phyloP scores from a whole-genome alignment of 352 stramenopile species.

The Globisporangium cystogenes region DNA sequence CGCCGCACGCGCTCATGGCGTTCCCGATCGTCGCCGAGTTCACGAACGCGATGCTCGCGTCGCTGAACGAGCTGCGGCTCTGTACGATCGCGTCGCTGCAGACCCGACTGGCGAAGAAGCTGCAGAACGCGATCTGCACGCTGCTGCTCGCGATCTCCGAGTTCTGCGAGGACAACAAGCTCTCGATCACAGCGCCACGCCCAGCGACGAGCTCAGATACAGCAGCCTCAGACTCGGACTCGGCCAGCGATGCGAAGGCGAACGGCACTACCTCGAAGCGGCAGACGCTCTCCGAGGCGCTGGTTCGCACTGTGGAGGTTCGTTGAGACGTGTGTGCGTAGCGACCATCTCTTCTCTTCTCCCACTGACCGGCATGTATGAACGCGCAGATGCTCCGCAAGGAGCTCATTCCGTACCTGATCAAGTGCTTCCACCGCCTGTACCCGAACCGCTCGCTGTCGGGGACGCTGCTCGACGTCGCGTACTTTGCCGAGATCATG shows the following conservation, averaged over 20 bases:
- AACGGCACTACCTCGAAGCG: background rate
- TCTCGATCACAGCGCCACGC: conserved; percentile 11
- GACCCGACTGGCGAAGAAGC: conserved; percentile 45
- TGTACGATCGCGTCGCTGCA: conserved; percentile 65
- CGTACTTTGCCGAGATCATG: conserved; percentile 42
- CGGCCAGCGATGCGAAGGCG: background rate
- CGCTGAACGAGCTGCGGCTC: conserved; percentile 81
- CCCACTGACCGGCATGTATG: background rate
- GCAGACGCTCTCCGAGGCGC: background rate
- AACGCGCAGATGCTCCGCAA: conserved; percentile 33
- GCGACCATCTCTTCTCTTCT: too few species aligned
- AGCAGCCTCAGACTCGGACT: background rate
- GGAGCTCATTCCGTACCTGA: conserved; percentile 60
- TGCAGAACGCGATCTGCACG: conserved; percentile 41
- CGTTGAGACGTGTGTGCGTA: background rate
- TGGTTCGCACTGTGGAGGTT: background rate
- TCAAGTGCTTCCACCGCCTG: conserved; percentile 69
- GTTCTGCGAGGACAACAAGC: conserved; percentile 50
- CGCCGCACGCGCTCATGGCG: conserved; percentile 77
- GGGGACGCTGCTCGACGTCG: conserved; percentile 11
- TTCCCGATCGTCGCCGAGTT: conserved; percentile 84
- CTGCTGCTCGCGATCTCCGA: conserved; percentile 47
- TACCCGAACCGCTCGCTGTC: conserved; percentile 34
- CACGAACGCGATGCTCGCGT: conserved; percentile 74
- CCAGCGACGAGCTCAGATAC: background rate